Evolutionary conservation across 345 rosid species (phyloP).

Genomic region (Moricandia arvensis): DNA sequence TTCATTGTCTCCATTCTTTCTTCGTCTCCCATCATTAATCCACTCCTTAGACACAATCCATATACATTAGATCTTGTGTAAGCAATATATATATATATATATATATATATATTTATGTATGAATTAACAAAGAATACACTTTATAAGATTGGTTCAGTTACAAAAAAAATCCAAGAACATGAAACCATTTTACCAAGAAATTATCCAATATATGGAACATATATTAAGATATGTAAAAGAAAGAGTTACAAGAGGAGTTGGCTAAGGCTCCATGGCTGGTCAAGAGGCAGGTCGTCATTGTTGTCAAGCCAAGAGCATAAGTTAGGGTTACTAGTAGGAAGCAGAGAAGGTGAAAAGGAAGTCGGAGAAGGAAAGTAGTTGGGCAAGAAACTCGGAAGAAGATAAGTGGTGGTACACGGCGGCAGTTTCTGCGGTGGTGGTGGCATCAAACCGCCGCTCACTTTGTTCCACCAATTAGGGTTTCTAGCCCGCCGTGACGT

Average conservation of each 20-base stretch:
- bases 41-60: constrained; percentile 45
- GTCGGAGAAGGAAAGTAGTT: constrained; percentile 39
- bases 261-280: constrained; percentile 58
- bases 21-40: constrained; percentile 56
- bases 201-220: background rate
- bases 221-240: background rate
- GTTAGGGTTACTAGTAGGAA: constrained; percentile 34
- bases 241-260: constrained; percentile 63
- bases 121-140: too few species aligned
- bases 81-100: too few species aligned
- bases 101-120: too few species aligned
- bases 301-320: constrained; percentile 52
- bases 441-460: constrained; percentile 49
- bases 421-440: constrained; percentile 46
- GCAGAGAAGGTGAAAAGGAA: constrained; percentile 45
- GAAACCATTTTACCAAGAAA: constrained; percentile 16
- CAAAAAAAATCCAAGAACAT: constrained; percentile 9
- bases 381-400: constrained; percentile 44
- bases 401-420: constrained; percentile 29
- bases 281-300: constrained; percentile 60
- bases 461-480: constrained; percentile 66
- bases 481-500: constrained; percentile 67
- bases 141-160: background rate
- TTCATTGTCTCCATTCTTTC: constrained; percentile 41
- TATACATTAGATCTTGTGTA: constrained; percentile 8